These are phyloP conservation scores for Jasminum sambac DNA, from an alignment of 257 asterid species.

Conservation along the genomic window DNA sequence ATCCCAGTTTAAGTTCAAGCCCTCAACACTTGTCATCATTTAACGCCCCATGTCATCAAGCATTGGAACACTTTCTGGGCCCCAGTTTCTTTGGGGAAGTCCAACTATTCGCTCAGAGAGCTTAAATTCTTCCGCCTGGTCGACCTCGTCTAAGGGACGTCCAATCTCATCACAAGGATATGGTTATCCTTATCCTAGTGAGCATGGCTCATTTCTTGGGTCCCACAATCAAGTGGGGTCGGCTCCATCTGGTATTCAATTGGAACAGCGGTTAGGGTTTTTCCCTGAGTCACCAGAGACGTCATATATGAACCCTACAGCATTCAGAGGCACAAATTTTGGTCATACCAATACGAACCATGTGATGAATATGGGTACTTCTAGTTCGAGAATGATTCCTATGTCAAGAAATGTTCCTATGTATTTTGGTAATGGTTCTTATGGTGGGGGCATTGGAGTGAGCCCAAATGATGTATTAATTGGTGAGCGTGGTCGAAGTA, in stretches of 20 bases:
- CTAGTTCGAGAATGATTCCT: conserved; percentile 64
- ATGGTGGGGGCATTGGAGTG: conserved; percentile 62
- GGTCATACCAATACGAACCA: conserved; percentile 49
- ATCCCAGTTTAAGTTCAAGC: conserved; percentile 55
- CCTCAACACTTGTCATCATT: conserved; percentile 58
- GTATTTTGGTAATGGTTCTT: conserved; percentile 71
- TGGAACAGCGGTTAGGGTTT: conserved; percentile 76
- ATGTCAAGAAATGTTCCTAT: conserved; percentile 62
- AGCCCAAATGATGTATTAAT: conserved; percentile 45
- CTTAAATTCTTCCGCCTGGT: conserved; percentile 51
- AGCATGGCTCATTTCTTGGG: conserved; percentile 49
- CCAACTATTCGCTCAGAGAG: conserved; percentile 63
- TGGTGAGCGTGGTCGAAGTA: conserved; percentile 65
- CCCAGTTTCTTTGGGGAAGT: conserved; percentile 97
- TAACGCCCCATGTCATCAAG: conserved; percentile 64
- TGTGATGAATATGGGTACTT: conserved; percentile 55
- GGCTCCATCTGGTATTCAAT: conserved; percentile 84
- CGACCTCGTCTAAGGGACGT: conserved; percentile 49
- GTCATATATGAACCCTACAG: conserved; percentile 50
- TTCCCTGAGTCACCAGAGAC: conserved; percentile 84
- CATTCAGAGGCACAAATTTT: conserved; percentile 51
- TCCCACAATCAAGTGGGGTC: conserved; percentile 81
- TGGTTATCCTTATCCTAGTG: conserved; percentile 53
- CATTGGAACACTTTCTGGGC: conserved; percentile 85
- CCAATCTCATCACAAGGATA: conserved; percentile 50